These are phyloP conservation scores for Kodamaea hsintzibuensis DNA, from an alignment of 805 yeast genomes.

Conservation along the genomic window DNA sequence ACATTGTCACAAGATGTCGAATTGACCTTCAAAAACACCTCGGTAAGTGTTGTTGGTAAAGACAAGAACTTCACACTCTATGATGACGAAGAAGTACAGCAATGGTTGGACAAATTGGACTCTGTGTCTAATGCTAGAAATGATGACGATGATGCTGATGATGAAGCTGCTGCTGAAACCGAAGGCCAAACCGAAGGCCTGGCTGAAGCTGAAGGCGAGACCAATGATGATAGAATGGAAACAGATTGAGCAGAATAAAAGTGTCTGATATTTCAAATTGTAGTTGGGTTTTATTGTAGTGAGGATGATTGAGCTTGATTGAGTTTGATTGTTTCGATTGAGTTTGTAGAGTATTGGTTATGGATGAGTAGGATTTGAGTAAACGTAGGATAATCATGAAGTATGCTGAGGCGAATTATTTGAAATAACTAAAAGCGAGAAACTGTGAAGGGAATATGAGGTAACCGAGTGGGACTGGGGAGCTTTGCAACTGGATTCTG, in stretches of 20 bases:
- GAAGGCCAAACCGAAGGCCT: slow-evolving; percentile 20
- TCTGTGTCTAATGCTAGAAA: slow-evolving; percentile 59
- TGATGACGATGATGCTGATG: slow-evolving; percentile 41
- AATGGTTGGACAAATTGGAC: slow-evolving; percentile 78
- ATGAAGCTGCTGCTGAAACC: slow-evolving; percentile 24
- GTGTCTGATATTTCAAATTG: neutral
- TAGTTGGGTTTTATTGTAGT: too few species aligned
- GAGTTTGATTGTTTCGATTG: too few species aligned
- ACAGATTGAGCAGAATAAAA: slow-evolving; percentile 10
- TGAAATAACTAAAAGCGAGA: too few species aligned
- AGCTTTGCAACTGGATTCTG: too few species aligned
- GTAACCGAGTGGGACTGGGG: too few species aligned
- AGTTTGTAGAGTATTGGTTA: too few species aligned
- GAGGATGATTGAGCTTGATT: too few species aligned
- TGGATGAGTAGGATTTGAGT: too few species aligned
- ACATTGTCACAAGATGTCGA: slow-evolving; percentile 94
- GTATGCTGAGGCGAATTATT: too few species aligned
- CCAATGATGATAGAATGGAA: slow-evolving; percentile 12
- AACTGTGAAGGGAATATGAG: too few species aligned
- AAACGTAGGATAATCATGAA: too few species aligned
- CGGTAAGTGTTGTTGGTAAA: slow-evolving; percentile 90
- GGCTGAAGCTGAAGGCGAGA: slow-evolving; percentile 14
- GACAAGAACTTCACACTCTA: slow-evolving; percentile 72
- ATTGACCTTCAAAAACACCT: slow-evolving; percentile 77
- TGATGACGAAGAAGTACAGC: slow-evolving; percentile 85